A percentile compares a stretch with the other conserved stretches of the same genome.
phyloP scores from a whole-genome alignment of 768 basidiomycete genomes.

The Cystobasidium tubakii region DNA sequence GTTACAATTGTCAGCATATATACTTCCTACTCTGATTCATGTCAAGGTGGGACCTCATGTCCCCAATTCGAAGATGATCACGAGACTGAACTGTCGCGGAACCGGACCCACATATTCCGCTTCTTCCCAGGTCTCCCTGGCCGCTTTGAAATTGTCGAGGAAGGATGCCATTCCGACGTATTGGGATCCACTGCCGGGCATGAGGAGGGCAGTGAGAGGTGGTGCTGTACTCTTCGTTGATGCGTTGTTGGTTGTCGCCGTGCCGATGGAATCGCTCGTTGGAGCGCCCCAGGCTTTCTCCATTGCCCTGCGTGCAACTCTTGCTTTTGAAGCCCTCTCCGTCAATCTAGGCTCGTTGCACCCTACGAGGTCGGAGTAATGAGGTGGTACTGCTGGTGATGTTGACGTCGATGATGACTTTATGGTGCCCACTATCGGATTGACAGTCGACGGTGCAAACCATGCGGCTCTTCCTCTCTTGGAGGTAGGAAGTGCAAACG shows the following conservation, averaged over 20 bases:
- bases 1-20: not conserved
- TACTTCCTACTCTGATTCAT: not conserved
- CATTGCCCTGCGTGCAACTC: not conserved
- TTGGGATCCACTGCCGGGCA: constrained; percentile 45
- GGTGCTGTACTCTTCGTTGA: not conserved
- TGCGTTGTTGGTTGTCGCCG: not conserved
- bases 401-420: not conserved
- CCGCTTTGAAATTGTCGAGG: constrained; percentile 30
- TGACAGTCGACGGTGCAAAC: not conserved
- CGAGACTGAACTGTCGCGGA: not conserved
- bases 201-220: constrained; percentile 40
- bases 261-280: not conserved
- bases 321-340: not conserved
- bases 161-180: constrained; percentile 43
- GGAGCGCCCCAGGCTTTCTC: not conserved
- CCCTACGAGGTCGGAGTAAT: not conserved
- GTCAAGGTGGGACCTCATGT: not conserved
- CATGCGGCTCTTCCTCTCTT: not conserved
- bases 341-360: not conserved
- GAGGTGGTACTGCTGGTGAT: not conserved
- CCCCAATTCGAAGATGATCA: not conserved
- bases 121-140: constrained; percentile 44
- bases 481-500: not conserved
- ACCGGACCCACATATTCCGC: constrained; percentile 40
- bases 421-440: not conserved